A percentile compares a stretch with the other conserved stretches of the same genome.
Conservation (phyloP, 345 rosid genomes). For the Camelina neglecta region DNA sequence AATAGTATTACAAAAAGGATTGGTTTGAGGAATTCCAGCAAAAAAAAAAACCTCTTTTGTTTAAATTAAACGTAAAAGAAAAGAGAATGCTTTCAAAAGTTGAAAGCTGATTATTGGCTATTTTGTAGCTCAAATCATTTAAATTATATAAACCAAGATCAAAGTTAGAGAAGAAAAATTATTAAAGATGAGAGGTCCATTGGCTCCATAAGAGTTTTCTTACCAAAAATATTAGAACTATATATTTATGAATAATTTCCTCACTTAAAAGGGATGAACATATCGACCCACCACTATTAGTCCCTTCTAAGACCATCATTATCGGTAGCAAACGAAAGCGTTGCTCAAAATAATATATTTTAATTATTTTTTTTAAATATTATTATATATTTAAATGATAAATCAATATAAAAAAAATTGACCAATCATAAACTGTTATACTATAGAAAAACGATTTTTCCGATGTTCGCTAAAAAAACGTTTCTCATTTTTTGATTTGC, state of each 20-base stretch:
- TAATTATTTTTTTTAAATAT: too few relatives aligned
- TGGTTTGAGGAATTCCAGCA: conserved; percentile 41
- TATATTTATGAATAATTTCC: conserved; percentile 12
- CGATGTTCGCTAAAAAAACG: too few relatives aligned
- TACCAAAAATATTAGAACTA: background rate
- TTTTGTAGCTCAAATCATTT: conserved; percentile 8
- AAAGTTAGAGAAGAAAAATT: background rate
- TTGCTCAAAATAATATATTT: too few relatives aligned
- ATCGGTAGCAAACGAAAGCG: too few relatives aligned
- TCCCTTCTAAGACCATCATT: background rate
- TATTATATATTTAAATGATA: too few relatives aligned
- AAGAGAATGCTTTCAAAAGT: background rate
- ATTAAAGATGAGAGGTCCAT: conserved; percentile 16
- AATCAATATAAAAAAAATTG: too few relatives aligned
- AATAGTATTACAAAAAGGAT: conserved; percentile 16
- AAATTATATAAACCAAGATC: background rate
- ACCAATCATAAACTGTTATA: too few relatives aligned
- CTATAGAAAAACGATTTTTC: too few relatives aligned
- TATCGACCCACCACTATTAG: conserved; percentile 11
- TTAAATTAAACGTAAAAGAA: conserved; percentile 8
- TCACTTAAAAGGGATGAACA: conserved; percentile 6
- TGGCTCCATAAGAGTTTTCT: conserved; percentile 4
- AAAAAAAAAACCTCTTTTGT: conserved; percentile 27
- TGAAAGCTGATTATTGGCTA: conserved; percentile 23
- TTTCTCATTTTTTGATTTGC: too few relatives aligned